A percentile compares a stretch with the other conserved stretches of the same genome.
Evolutionary conservation across 78 protist species (phyloP).

Genomic region (Dictyostelium brefeldianum): DNA sequence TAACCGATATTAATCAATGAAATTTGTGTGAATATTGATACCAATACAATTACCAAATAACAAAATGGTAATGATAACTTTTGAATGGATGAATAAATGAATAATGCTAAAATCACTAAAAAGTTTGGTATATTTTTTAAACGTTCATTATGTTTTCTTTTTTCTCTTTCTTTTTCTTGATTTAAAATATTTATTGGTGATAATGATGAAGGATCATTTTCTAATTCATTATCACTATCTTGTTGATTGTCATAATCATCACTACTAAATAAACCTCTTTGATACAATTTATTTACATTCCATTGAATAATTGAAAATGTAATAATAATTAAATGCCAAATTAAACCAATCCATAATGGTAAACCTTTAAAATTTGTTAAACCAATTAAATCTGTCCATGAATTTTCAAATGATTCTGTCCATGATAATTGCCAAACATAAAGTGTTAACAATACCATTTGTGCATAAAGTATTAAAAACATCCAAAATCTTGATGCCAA

Average conservation of each 20-base stretch:
- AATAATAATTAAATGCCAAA: constrained; percentile 65
- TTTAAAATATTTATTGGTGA: not conserved
- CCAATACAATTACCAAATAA: constrained; percentile 52
- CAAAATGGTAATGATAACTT: constrained; percentile 48
- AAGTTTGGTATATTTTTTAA: constrained; percentile 4
- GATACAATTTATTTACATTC: constrained; percentile 53
- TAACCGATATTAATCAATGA: constrained; percentile 36
- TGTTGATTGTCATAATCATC: not conserved
- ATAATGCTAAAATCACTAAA: not conserved
- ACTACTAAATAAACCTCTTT: constrained; percentile 9
- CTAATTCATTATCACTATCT: not conserved
- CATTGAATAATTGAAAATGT: constrained; percentile 57
- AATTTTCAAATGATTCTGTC: not conserved
- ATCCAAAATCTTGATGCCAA: constrained; percentile 58
- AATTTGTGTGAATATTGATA: constrained; percentile 1
- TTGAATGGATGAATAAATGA: constrained; percentile 18
- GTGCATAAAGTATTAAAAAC: constrained; percentile 45
- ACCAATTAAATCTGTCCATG: constrained; percentile 9
- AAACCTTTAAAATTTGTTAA: constrained; percentile 13
- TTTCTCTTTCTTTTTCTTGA: not conserved
- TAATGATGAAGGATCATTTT: not conserved
- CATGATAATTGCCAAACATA: constrained; percentile 54
- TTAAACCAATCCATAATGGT: constrained; percentile 41
- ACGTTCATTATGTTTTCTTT: not conserved
- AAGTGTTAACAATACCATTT: constrained; percentile 1